phyloP scores from a whole-genome alignment of 164 flowering plant species.

The Macadamia tetraphylla region DNA sequence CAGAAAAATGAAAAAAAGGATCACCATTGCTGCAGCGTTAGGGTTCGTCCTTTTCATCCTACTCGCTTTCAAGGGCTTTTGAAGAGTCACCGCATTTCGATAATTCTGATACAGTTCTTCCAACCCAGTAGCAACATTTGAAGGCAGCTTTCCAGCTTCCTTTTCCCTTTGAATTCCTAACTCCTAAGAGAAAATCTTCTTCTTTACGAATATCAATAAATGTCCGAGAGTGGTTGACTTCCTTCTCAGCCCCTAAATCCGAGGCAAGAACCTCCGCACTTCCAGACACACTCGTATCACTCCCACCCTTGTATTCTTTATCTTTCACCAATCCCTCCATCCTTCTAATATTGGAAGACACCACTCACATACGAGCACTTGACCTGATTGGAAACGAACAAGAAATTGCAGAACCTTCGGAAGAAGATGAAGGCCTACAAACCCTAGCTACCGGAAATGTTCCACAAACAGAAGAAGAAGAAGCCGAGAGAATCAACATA shows the following conservation, averaged over 20 bases:
- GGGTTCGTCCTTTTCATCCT: too few relatives aligned
- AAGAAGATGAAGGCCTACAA: conserved; percentile 6
- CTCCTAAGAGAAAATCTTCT: conserved; percentile 28
- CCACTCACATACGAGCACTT: conserved; percentile 7
- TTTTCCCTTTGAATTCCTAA: too few relatives aligned
- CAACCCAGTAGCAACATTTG: too few relatives aligned
- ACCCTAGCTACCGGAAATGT: conserved; percentile 22
- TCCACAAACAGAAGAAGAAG: conserved; percentile 13
- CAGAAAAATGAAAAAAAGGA: too few relatives aligned
- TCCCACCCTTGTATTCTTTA: conserved; percentile 15
- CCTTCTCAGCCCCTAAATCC: conserved; percentile 8
- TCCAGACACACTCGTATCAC: neutral
- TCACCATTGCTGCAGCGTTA: too few relatives aligned
- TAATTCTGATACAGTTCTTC: too few relatives aligned
- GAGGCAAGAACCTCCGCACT: neutral
- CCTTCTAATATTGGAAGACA: conserved; percentile 18
- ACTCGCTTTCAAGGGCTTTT: too few relatives aligned
- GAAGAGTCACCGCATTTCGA: too few relatives aligned
- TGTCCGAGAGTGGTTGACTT: conserved; percentile 27
- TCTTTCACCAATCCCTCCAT: conserved; percentile 42
- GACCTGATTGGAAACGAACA: conserved; percentile 5
- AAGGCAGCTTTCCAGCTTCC: too few relatives aligned
- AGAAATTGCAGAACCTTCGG: conserved; percentile 8
- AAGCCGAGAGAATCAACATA: conserved; percentile 26
- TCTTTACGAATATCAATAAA: conserved; percentile 43